phyloP scores from a whole-genome alignment of 345 rosid species.

The Camelina laxa region DNA sequence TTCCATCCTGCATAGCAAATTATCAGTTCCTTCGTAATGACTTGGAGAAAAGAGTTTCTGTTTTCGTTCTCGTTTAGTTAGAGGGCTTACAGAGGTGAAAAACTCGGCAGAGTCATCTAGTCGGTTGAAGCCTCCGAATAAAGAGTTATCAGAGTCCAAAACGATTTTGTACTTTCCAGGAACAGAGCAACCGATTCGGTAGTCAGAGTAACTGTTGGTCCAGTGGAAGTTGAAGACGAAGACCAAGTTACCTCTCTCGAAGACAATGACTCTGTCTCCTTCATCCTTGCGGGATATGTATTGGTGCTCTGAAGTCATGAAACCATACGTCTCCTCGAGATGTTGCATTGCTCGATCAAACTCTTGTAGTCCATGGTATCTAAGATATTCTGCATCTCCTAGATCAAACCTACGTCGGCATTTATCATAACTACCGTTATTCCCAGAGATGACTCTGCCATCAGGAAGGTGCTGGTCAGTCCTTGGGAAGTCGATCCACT shows the following conservation, averaged over 20 bases:
- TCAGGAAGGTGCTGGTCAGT: slow-evolving; percentile 77
- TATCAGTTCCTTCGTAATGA: slow-evolving; percentile 17
- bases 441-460: slow-evolving; percentile 73
- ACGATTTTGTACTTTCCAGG: slow-evolving; percentile 92
- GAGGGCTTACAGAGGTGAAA: slow-evolving; percentile 71
- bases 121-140: slow-evolving; percentile 82
- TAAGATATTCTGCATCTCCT: slow-evolving; percentile 82
- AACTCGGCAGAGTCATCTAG: slow-evolving; percentile 63
- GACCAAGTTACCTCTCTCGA: slow-evolving; percentile 87
- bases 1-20: slow-evolving; percentile 64
- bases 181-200: slow-evolving; percentile 79
- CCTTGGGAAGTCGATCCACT: slow-evolving; percentile 98
- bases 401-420: slow-evolving; percentile 96
- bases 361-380: slow-evolving; percentile 87
- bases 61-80: not conserved
- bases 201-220: slow-evolving; percentile 82
- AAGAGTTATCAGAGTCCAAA: slow-evolving; percentile 75
- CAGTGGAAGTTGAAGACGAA: slow-evolving; percentile 95
- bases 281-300: slow-evolving; percentile 85
- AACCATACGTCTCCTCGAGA: slow-evolving; percentile 69
- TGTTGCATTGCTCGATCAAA: slow-evolving; percentile 95
- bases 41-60: not conserved
- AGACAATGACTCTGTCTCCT: slow-evolving; percentile 76
- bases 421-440: slow-evolving; percentile 80
- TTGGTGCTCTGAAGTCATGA: slow-evolving; percentile 94